Conservation (phyloP, 1,284 basidiomycete species). For the Agaricales sp. region DNA sequence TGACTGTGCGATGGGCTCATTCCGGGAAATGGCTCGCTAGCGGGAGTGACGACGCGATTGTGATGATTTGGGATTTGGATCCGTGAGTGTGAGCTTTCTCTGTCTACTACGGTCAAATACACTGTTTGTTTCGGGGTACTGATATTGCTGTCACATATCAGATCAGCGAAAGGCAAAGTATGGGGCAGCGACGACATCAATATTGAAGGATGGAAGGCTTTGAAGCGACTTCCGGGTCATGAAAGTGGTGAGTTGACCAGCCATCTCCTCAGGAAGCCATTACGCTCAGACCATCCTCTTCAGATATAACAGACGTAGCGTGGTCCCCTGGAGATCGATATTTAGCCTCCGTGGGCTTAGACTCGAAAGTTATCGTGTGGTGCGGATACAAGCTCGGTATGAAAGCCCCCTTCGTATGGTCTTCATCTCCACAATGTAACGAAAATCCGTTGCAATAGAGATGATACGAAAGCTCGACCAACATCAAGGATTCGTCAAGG, state of each 20-base stretch:
- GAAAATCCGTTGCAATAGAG: slow-evolving; percentile 35
- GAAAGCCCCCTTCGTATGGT: slow-evolving; percentile 12
- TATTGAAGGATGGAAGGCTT: slow-evolving; percentile 95
- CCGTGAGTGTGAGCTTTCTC: slow-evolving; percentile 59
- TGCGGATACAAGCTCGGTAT: slow-evolving; percentile 79
- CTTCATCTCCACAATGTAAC: slow-evolving; percentile 3
- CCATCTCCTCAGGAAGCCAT: not conserved
- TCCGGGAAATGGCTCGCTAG: slow-evolving; percentile 92
- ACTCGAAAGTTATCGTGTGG: slow-evolving; percentile 90
- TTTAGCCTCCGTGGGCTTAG: slow-evolving; percentile 90
- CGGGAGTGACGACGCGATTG: slow-evolving; percentile 91
- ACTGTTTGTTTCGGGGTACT: slow-evolving; percentile 1
- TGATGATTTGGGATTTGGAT: slow-evolving; percentile 97
- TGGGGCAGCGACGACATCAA: slow-evolving; percentile 92
- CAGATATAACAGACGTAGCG: slow-evolving; percentile 92
- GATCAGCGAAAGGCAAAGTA: slow-evolving; percentile 72
- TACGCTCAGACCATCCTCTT: slow-evolving; percentile 4
- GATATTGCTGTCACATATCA: too few relatives aligned
- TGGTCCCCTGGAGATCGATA: slow-evolving; percentile 91
- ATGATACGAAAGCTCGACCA: slow-evolving; percentile 75
- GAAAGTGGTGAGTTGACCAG: slow-evolving; percentile 59
- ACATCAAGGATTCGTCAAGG: slow-evolving; percentile 97
- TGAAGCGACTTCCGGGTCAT: slow-evolving; percentile 87
- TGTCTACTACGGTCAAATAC: slow-evolving; percentile 5
- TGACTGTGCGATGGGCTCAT: slow-evolving; percentile 94